Evolutionary conservation across 2,329 filamentous ascomycete genomes (phyloP), one percentile per base, ranked within the genome.

Genomic region (Elsinoe batatas): DNA sequence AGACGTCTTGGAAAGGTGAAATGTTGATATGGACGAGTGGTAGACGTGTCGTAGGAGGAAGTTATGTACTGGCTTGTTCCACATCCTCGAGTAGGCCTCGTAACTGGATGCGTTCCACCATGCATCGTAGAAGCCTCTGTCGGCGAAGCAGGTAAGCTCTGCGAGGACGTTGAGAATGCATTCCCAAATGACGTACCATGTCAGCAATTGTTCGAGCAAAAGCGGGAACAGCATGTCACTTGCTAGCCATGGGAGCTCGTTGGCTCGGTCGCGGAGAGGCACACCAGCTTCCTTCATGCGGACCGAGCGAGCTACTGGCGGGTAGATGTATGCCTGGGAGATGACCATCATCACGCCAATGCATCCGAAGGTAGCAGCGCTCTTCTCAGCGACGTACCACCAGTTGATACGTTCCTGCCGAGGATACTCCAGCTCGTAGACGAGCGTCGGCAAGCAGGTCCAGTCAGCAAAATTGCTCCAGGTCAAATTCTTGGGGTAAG

Each of bases 161-260:
- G 86, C 87, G 18, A 91, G 74, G 12, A 88, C 79, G 67, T 91
- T 91, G 58, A 90, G 72, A 22, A 75, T 66, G 59, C 74, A 77
- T 61, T 77, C 75, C 87, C 87, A 91, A 61, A 91, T 90, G 26
- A 91, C 78, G 67, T 90, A 91, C 84, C 87, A 91, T 0, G 81
- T 78, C 57, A 88, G 77, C 53, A 91, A 70, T 59, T 89, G 88
- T 66, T 91, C 86, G 70, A 89, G 81, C 71, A 91, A 81, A 59
- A 91, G 84, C 0, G 87, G 87, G 59, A 91, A 89, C 7, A 89
- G 76, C 58, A 91, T 76, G 62, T 91, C 86, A 58, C 77, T 79
- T n/a, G 89, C 71, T 56, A 91, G 79, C 79, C 83, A 87, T 0
- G 87, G 87, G 58, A 90, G 89, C 57, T 83, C 79, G 57, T 71